Evolutionary conservation across 2,329 filamentous ascomycete species (phyloP).

Genomic region (Cladobotryum protrusum): DNA sequence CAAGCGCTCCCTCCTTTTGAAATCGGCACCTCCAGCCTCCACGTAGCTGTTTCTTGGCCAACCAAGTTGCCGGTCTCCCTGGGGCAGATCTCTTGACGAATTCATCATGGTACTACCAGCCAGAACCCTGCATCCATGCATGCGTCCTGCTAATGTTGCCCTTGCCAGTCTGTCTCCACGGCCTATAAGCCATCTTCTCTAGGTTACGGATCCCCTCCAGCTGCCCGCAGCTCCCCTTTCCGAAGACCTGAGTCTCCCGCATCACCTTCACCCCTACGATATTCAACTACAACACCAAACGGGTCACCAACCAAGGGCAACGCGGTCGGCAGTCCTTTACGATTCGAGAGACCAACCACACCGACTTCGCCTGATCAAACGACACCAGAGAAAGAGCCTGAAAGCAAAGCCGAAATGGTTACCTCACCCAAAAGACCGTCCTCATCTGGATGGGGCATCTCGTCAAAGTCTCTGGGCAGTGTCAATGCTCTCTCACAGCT

Average conservation of each 20-base stretch:
- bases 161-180: slow-evolving; percentile 44
- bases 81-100: slow-evolving; percentile 8
- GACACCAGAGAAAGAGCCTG: slow-evolving; percentile 32
- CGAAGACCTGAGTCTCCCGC: slow-evolving; percentile 55
- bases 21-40: slow-evolving; percentile 2
- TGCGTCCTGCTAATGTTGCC: slow-evolving; percentile 24
- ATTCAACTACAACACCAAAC: slow-evolving; percentile 59
- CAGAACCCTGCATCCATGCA: slow-evolving; percentile 16
- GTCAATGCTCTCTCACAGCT: slow-evolving; percentile 62
- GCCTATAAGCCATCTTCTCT: slow-evolving; percentile 66
- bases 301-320: slow-evolving; percentile 50
- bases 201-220: slow-evolving; percentile 59
- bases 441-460: slow-evolving; percentile 22
- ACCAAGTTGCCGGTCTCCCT: slow-evolving; percentile 9
- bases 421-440: slow-evolving; percentile 31
- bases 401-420: slow-evolving; percentile 22
- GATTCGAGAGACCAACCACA: slow-evolving; percentile 37
- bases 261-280: slow-evolving; percentile 59
- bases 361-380: slow-evolving; percentile 25
- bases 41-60: slow-evolving; percentile 16
- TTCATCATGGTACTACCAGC: slow-evolving; percentile 25
- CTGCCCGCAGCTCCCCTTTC: slow-evolving; percentile 55
- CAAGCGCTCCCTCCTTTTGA: not conserved
- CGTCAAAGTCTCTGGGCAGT: slow-evolving; percentile 32
- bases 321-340: slow-evolving; percentile 19